Evolutionary conservation across 2,329 filamentous ascomycete genomes (phyloP).

Genomic region (Bipolaris bicolor): DNA sequence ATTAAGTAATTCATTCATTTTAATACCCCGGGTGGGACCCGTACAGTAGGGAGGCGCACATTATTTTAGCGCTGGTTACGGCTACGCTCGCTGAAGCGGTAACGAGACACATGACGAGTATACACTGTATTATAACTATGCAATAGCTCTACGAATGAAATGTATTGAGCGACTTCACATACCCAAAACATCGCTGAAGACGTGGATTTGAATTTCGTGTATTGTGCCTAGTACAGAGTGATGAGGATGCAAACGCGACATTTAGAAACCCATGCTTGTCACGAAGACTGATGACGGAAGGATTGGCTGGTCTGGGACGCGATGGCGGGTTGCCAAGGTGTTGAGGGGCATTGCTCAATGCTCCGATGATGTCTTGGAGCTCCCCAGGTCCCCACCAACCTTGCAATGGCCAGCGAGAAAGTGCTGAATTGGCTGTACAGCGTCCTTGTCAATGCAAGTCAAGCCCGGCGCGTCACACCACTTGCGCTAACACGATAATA

Average conservation of each 20-base stretch:
- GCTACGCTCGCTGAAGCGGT: constrained; percentile 37
- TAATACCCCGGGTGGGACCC: constrained; percentile 23
- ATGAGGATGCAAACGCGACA: not conserved
- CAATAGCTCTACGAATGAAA: constrained; percentile 14
- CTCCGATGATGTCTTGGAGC: constrained; percentile 7
- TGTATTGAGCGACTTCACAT: constrained; percentile 7
- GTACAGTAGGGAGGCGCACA: constrained; percentile 32
- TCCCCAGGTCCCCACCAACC: constrained; percentile 7
- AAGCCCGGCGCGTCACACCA: not conserved
- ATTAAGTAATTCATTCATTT: constrained; percentile 60
- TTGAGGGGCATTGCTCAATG: constrained; percentile 10
- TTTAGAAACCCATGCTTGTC: not conserved
- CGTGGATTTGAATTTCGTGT: not conserved
- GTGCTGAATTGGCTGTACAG: constrained; percentile 95
- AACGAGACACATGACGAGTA: constrained; percentile 24
- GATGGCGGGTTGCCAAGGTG: constrained; percentile 28
- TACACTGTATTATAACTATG: constrained; percentile 22
- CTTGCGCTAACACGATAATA: constrained; percentile 47
- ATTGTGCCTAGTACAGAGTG: not conserved
- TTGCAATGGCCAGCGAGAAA: constrained; percentile 76
- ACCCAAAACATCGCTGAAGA: not conserved
- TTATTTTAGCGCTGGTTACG: constrained; percentile 15
- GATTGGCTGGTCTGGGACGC: not conserved
- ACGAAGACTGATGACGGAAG: not conserved
- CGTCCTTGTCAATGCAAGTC: constrained; percentile 66